Conservation (phyloP, 805 yeast genomes). For the Candida mattraensis region DNA sequence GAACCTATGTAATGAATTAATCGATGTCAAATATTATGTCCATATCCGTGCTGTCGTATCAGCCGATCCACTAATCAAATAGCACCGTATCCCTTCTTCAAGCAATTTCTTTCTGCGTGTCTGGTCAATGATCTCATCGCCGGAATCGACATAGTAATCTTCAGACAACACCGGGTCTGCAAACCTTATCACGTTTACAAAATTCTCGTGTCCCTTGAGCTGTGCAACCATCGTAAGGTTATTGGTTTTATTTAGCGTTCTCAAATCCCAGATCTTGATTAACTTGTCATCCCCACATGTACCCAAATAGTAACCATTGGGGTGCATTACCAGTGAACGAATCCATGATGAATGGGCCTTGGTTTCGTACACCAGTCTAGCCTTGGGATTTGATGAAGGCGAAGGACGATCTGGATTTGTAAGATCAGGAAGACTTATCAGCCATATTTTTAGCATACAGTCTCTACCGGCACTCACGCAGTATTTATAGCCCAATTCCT, state of each 20-base stretch:
- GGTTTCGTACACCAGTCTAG: constrained; percentile 54
- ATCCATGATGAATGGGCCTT: constrained; percentile 89
- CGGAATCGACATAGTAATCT: constrained; percentile 12
- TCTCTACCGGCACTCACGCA: constrained; percentile 82
- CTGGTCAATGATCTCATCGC: constrained; percentile 25
- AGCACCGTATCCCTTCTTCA: constrained; percentile 55
- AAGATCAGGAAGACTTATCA: constrained; percentile 64
- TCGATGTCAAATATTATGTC: constrained; percentile 29
- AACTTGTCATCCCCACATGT: constrained; percentile 80
- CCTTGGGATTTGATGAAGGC: constrained; percentile 62
- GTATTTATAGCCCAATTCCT: constrained; percentile 59
- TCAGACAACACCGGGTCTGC: constrained; percentile 44
- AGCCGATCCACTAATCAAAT: constrained; percentile 62
- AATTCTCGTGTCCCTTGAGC: constrained; percentile 69
- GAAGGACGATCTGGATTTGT: constrained; percentile 38
- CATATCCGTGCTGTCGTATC: constrained; percentile 58
- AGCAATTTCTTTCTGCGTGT: constrained; percentile 32
- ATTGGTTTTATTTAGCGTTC: constrained; percentile 20
- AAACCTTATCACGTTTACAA: constrained; percentile 62
- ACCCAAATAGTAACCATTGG: constrained; percentile 67
- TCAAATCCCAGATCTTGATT: constrained; percentile 77
- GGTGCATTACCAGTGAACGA: constrained; percentile 65
- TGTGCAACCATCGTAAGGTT: constrained; percentile 29
- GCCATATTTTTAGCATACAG: constrained; percentile 72
- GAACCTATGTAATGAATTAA: constrained; percentile 1